Evolutionary conservation across 352 stramenopile genomes (phyloP), one percentile per base, ranked within the genome.

Genomic region (Phytophthora cajani): DNA sequence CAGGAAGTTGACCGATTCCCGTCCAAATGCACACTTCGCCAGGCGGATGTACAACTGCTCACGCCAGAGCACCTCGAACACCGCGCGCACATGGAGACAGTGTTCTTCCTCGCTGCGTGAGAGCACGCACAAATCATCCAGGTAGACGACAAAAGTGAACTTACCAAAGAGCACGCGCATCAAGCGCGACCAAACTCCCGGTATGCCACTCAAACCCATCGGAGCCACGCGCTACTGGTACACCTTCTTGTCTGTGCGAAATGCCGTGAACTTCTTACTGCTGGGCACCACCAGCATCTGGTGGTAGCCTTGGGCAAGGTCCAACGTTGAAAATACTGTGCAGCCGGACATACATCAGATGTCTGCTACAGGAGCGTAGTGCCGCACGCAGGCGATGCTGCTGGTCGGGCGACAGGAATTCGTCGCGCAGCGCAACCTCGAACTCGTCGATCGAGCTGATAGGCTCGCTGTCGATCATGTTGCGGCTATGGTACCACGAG

Each of bases 1-100:
- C 14, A 76, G 65, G 49, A 78, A 78, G 19, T 71, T 50, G 7
- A 79, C 67, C 36, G 14, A 50, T 0, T 32, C 2, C 38, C 49
- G 8, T 40, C 58, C 72, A 53, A 80, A 79, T 2, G 53, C n/a
- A 62, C 72, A 78, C 64, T 82, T 80, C 30, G 6, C 33, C 17
- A 40, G 61, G 44, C 44, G 67, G 50, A 19, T 60, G 47, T 49
- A 77, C 23, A 77, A 21, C 8, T 71, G 60, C 19, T 85, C 62
- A 42, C n/a, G 5, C 0, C 67, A n/a, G 0, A 81, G 21, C 10
- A 74, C 58, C 17, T 76, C 57, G 21, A 75, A 81, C 0, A 81
- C 21, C 23, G 1, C 47, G 9, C 9, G 14, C 10, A 53, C 3
- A 53, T 53, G 19, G 3, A 12, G n/a, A 12, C 5, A 16, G n/a